These are phyloP conservation scores for Platanus orientalis DNA, from an alignment of 164 flowering plant species.

Conservation along the genomic window DNA sequence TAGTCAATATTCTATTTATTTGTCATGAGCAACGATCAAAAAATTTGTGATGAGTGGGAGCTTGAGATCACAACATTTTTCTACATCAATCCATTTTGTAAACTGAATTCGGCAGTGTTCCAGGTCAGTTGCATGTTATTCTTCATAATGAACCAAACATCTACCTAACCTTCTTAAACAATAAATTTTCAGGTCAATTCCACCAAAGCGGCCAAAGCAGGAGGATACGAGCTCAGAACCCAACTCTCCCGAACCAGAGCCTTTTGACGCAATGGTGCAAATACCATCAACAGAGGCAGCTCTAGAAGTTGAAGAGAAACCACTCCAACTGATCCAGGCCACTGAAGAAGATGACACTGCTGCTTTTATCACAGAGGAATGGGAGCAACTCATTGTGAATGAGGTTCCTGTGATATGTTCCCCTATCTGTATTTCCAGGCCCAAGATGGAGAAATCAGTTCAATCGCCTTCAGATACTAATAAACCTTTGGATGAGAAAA, in stretches of 20 bases:
- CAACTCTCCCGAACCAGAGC: constrained; percentile 19
- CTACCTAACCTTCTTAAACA: not conserved
- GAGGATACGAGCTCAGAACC: constrained; percentile 16
- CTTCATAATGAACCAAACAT: no score
- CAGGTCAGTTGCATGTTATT: no score
- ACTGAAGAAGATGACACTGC: constrained; percentile 21
- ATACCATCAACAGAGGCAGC: constrained; percentile 16
- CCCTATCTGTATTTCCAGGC: constrained; percentile 31
- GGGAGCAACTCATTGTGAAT: constrained; percentile 70
- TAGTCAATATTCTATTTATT: no score
- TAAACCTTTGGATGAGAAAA: constrained; percentile 53
- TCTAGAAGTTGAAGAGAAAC: constrained; percentile 21
- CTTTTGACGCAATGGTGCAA: constrained; percentile 12
- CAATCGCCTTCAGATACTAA: constrained; percentile 27
- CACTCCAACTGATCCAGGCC: constrained; percentile 6
- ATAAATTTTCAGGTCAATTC: constrained; percentile 40
- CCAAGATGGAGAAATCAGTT: constrained; percentile 24
- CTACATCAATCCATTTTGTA: no score
- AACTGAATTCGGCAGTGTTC: no score
- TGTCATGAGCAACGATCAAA: no score
- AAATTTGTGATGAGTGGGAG: no score
- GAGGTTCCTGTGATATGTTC: constrained; percentile 38
- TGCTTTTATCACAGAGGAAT: constrained; percentile 47
- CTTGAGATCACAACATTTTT: no score
- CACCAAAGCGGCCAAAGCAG: constrained; percentile 17